These are phyloP conservation scores for Brassica rapa DNA, from an alignment of 345 rosid genomes.

Conservation along the genomic window DNA sequence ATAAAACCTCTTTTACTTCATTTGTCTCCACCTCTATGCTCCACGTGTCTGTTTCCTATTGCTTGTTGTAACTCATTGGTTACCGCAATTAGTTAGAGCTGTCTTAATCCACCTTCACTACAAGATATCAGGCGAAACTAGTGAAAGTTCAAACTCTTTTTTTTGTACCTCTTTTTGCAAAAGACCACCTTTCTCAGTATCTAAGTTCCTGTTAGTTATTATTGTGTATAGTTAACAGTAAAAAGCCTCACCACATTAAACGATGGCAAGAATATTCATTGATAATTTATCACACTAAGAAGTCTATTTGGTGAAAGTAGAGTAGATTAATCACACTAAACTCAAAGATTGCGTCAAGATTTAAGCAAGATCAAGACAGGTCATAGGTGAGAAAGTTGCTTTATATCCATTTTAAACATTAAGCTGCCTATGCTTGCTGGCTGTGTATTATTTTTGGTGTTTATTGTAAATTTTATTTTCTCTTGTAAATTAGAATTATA, in stretches of 20 bases:
- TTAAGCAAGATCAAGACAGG: not conserved
- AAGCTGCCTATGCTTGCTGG: not conserved
- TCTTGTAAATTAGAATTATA: no score
- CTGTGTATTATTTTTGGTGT: not conserved
- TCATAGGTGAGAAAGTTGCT: not conserved
- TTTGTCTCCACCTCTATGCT: slow-evolving; percentile 17
- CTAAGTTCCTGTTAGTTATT: no score
- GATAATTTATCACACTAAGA: not conserved
- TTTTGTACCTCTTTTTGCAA: slow-evolving; percentile 11
- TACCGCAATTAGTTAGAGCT: slow-evolving; percentile 24
- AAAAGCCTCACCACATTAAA: not conserved
- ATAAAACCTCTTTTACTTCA: slow-evolving; percentile 10
- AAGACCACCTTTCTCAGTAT: not conserved
- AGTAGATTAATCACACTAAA: not conserved
- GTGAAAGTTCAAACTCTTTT: slow-evolving; percentile 5
- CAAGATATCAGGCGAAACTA: slow-evolving; percentile 4
- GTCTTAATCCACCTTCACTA: slow-evolving; percentile 29
- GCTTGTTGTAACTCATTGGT: not conserved
- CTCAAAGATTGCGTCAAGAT: not conserved
- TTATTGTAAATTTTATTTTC: no score
- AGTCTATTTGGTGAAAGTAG: not conserved
- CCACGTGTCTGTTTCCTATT: slow-evolving; percentile 28
- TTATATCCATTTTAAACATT: not conserved
- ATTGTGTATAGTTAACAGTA: no score
- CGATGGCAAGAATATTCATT: not conserved